A percentile compares a stretch with the other conserved stretches of the same genome.
Evolutionary conservation across 176 grass and related monocot genomes (phyloP).

Genomic region (Zoysia pacifica): DNA sequence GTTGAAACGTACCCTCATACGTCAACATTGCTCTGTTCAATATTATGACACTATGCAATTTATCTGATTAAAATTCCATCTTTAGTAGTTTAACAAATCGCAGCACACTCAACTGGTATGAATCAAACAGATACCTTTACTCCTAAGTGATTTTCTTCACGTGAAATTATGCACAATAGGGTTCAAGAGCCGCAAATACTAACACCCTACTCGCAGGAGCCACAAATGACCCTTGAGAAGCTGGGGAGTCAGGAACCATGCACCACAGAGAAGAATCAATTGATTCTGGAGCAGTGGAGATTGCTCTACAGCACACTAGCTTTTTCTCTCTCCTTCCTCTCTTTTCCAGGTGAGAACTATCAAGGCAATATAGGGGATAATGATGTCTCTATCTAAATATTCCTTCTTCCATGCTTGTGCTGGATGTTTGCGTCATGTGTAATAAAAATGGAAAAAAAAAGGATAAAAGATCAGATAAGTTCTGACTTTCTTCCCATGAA

Average conservation of each 20-base stretch:
- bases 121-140: slow-evolving; percentile 7
- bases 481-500: slow-evolving; percentile 16
- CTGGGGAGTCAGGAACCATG: slow-evolving; percentile 33
- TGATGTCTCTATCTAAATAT: slow-evolving; percentile 47
- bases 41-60: background rate
- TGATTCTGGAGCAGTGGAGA: slow-evolving; percentile 51
- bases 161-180: background rate
- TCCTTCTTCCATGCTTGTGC: slow-evolving; percentile 16
- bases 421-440: slow-evolving; percentile 35
- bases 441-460: background rate
- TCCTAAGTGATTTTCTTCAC: background rate
- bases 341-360: slow-evolving; percentile 40
- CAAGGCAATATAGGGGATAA: slow-evolving; percentile 41
- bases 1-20: slow-evolving; percentile 20
- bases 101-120: background rate
- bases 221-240: slow-evolving; percentile 37
- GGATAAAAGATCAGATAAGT: slow-evolving; percentile 30
- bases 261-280: slow-evolving; percentile 31
- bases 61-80: background rate
- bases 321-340: slow-evolving; percentile 24
- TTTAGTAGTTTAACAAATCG: background rate
- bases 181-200: slow-evolving; percentile 22
- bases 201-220: slow-evolving; percentile 18
- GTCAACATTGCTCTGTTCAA: background rate
- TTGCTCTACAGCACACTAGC: slow-evolving; percentile 43